Evolutionary conservation across 2,329 filamentous ascomycete genomes (phyloP).

Genomic region (Curvularia sp.): DNA sequence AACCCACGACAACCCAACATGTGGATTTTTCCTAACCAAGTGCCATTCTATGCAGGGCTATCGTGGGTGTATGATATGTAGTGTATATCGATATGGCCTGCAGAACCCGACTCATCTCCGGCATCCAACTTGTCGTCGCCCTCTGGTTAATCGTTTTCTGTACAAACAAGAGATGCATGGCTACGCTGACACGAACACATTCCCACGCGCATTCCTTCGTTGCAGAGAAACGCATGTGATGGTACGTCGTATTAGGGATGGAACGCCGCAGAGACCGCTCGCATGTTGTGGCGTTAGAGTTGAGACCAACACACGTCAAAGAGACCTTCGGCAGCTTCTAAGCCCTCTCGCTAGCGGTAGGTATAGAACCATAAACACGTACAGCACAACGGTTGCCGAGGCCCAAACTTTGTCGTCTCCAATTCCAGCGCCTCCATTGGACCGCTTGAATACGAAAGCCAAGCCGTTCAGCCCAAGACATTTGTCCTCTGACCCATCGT

Average conservation of each 20-base stretch:
- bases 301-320: neutral
- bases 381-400: neutral
- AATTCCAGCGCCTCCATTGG: neutral
- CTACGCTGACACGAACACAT: no score
- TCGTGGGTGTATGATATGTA: neutral
- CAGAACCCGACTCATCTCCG: neutral
- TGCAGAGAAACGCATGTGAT: no score
- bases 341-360: neutral
- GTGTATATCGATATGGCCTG: neutral
- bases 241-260: neutral
- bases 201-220: no score
- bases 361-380: neutral
- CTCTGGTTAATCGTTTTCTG: neutral
- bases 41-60: constrained; percentile 6
- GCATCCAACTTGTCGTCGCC: neutral
- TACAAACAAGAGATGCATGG: neutral
- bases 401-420: no score
- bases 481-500: neutral
- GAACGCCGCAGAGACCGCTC: neutral
- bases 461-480: neutral
- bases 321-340: neutral
- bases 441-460: neutral
- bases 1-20: neutral
- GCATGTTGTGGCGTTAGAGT: neutral
- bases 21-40: neutral